Evolutionary conservation across 1,284 basidiomycete genomes (phyloP).

Genomic region (Chalciporus sp.): DNA sequence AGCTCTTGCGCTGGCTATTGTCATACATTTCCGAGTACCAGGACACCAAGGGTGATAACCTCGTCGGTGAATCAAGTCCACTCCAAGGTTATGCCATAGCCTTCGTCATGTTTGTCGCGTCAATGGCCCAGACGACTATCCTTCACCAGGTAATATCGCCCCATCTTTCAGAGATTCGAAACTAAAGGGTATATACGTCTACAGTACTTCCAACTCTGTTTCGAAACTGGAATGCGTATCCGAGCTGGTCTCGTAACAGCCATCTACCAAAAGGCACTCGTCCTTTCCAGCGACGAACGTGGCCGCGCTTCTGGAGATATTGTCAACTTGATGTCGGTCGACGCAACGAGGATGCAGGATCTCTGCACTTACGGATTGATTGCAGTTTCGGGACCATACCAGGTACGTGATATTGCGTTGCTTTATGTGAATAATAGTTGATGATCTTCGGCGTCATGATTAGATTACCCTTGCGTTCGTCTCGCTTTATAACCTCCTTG

Average conservation of each 20-base stretch:
- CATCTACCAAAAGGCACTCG: constrained; percentile 86
- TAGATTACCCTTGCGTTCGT: constrained; percentile 88
- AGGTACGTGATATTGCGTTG: constrained; percentile 41
- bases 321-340: constrained; percentile 91
- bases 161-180: neutral
- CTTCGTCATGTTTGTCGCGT: constrained; percentile 76
- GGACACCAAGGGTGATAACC: constrained; percentile 32
- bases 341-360: constrained; percentile 86
- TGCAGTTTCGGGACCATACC: constrained; percentile 68
- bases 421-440: neutral
- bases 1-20: constrained; percentile 82
- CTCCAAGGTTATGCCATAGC: constrained; percentile 78
- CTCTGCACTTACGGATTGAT: constrained; percentile 82
- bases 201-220: constrained; percentile 82
- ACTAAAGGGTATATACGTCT: neutral
- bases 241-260: constrained; percentile 84
- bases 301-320: constrained; percentile 86
- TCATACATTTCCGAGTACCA: constrained; percentile 83
- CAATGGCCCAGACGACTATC: constrained; percentile 78
- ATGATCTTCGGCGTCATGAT: constrained; percentile 1
- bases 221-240: constrained; percentile 89
- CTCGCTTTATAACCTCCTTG: constrained; percentile 85
- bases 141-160: constrained; percentile 72
- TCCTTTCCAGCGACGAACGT: constrained; percentile 84
- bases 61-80: constrained; percentile 36